A percentile compares a stretch with the other conserved stretches of the same genome.
Evolutionary conservation across 371 early-diverging fungal genomes (phyloP).

Genomic region (Chytridiales sp.): DNA sequence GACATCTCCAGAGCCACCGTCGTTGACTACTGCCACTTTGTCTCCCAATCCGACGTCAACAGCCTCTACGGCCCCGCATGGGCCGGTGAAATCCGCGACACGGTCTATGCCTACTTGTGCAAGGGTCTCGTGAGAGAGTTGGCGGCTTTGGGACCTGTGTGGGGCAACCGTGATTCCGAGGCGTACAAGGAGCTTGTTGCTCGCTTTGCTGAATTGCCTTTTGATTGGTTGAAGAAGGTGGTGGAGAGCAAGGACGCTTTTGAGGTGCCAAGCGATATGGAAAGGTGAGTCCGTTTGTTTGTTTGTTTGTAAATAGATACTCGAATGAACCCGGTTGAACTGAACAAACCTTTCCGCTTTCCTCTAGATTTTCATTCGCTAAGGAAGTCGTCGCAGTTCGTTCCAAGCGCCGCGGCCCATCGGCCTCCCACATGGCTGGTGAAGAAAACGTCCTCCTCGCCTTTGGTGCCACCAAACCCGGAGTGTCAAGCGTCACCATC

Average conservation of each 20-base stretch:
- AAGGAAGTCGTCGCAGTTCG: slow-evolving; percentile 49
- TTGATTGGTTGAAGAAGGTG: slow-evolving; percentile 57
- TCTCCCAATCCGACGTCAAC: slow-evolving; percentile 27
- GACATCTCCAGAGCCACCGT: slow-evolving; percentile 41
- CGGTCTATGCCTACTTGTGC: slow-evolving; percentile 44
- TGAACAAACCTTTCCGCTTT: no score
- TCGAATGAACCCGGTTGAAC: no score
- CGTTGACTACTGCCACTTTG: slow-evolving; percentile 47
- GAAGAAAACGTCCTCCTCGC: slow-evolving; percentile 56
- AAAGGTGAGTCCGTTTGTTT: slow-evolving; percentile 36
- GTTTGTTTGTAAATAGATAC: not conserved
- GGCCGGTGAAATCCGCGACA: slow-evolving; percentile 36
- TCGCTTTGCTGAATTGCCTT: slow-evolving; percentile 52
- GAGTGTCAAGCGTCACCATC: slow-evolving; percentile 42
- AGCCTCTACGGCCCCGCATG: slow-evolving; percentile 26
- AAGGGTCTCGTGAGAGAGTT: slow-evolving; percentile 46
- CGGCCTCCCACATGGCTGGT: slow-evolving; percentile 34
- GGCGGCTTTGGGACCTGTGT: slow-evolving; percentile 32
- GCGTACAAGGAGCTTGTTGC: slow-evolving; percentile 44
- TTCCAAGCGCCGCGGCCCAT: slow-evolving; percentile 16
- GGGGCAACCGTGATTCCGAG: slow-evolving; percentile 46
- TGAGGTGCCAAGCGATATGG: slow-evolving; percentile 51
- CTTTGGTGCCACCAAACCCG: slow-evolving; percentile 43
- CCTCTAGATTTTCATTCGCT: slow-evolving; percentile 43
- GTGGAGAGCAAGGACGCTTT: slow-evolving; percentile 49